phyloP scores from a whole-genome alignment of 208 protist genomes.

The Crithidia acanthocephali region DNA sequence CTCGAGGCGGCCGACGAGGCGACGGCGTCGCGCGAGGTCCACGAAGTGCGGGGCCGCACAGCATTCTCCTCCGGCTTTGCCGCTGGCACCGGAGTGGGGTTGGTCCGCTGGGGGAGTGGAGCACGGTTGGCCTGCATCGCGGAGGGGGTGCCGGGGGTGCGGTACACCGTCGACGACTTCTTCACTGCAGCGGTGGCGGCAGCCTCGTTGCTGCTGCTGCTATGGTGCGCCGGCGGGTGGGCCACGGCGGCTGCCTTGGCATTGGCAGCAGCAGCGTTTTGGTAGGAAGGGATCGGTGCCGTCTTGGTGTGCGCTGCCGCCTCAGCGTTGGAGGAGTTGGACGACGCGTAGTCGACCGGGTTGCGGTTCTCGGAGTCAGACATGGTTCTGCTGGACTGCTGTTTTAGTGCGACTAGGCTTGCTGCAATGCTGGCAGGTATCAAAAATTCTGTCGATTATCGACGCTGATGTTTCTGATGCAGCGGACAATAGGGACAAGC shows the following conservation, averaged over 20 bases:
- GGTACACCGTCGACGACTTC: conserved; percentile 10
- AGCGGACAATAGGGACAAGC: too few relatives aligned
- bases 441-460: too few relatives aligned
- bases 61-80: background rate
- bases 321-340: conserved; percentile 7
- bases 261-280: conserved; percentile 5
- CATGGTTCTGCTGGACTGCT: background rate
- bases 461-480: too few relatives aligned
- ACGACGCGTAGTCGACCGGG: conserved; percentile 5
- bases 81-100: conserved; percentile 3
- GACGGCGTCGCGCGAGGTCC: conserved; percentile 2
- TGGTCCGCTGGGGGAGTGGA: background rate
- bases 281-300: background rate
- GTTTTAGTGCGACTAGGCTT: too few relatives aligned
- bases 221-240: background rate
- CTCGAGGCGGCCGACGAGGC: conserved; percentile 10
- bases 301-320: background rate
- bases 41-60: background rate
- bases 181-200: conserved; percentile 5
- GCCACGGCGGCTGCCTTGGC: conserved; percentile 1
- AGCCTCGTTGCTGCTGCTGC: background rate
- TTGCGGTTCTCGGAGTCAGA: background rate
- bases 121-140: conserved; percentile 7
- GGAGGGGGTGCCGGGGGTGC: background rate
- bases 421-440: too few relatives aligned